phyloP scores from a whole-genome alignment of 345 rosid species.

The Ceriops tagal region DNA sequence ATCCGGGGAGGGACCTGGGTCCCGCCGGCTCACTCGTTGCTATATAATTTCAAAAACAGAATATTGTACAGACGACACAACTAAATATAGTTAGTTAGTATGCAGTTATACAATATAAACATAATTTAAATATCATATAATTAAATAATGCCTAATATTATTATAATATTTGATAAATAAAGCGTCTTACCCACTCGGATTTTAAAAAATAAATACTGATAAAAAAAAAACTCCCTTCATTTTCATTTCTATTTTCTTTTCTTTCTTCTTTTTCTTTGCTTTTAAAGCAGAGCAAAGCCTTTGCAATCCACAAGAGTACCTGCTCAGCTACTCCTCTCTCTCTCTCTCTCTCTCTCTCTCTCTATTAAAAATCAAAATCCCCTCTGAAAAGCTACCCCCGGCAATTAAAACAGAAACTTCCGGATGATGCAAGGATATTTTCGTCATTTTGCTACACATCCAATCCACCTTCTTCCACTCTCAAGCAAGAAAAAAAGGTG shows the following conservation, averaged over 20 bases:
- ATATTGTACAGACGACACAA: too few species aligned
- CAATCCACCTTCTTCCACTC: not conserved
- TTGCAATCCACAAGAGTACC: constrained; percentile 20
- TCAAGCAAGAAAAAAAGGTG: not conserved
- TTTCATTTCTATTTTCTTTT: not conserved
- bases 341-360: constrained; percentile 3
- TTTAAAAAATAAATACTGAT: too few species aligned
- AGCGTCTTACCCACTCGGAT: too few species aligned
- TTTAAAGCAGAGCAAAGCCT: constrained; percentile 25
- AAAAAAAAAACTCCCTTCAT: not conserved
- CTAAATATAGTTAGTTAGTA: too few species aligned
- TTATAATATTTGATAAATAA: too few species aligned
- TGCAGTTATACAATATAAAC: too few species aligned
- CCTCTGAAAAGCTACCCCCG: not conserved
- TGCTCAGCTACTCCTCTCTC: constrained; percentile 12
- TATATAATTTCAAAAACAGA: too few species aligned
- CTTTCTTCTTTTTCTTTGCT: constrained; percentile 20
- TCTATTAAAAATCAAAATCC: constrained; percentile 3
- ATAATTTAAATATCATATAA: too few species aligned
- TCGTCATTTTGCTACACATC: constrained; percentile 29
- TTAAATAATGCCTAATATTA: too few species aligned
- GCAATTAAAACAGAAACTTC: constrained; percentile 21
- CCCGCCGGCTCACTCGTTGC: too few species aligned
- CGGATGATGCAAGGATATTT: constrained; percentile 23
- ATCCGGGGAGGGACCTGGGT: too few species aligned